These are phyloP conservation scores for Fusarium coffeatum DNA, from an alignment of 2,329 filamentous ascomycete genomes.

Conservation along the genomic window DNA sequence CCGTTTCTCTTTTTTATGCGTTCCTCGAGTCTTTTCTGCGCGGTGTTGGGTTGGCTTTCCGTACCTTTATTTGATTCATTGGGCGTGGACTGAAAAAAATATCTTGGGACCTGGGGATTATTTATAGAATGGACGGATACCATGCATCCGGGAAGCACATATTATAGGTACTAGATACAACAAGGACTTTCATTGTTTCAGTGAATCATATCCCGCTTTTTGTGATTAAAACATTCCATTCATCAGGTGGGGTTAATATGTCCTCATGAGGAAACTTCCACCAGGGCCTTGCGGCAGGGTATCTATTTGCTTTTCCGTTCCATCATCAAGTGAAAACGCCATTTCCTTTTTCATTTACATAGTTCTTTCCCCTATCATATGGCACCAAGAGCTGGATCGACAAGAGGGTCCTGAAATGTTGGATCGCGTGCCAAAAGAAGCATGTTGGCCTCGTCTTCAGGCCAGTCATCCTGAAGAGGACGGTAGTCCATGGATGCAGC, in stretches of 20 bases:
- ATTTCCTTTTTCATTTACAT: not conserved
- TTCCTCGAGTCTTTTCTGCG: conserved; percentile 17
- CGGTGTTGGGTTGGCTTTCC: conserved; percentile 27
- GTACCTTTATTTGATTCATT: not conserved
- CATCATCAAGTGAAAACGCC: conserved; percentile 10
- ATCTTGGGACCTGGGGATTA: conserved; percentile 16
- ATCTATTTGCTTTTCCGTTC: conserved; percentile 40
- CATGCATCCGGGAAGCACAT: conserved; percentile 8
- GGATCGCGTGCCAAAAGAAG: conserved; percentile 52
- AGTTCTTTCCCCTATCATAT: conserved; percentile 7
- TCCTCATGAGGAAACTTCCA: not conserved
- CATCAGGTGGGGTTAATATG: conserved; percentile 14
- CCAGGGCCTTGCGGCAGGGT: conserved; percentile 38
- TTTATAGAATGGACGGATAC: conserved; percentile 34
- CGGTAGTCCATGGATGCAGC: conserved; percentile 51
- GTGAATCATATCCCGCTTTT: not conserved
- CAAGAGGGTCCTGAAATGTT: conserved; percentile 38
- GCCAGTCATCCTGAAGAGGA: conserved; percentile 55
- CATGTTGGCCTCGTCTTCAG: conserved; percentile 58
- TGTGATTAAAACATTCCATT: conserved; percentile 21
- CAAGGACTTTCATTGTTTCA: conserved; percentile 6
- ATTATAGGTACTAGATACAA: not conserved
- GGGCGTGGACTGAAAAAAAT: conserved; percentile 6
- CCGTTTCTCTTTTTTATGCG: not conserved
- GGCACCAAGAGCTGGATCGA: conserved; percentile 50